Conservation (phyloP, 1,284 basidiomycete genomes). For the Moesziomyces globuligerus region DNA sequence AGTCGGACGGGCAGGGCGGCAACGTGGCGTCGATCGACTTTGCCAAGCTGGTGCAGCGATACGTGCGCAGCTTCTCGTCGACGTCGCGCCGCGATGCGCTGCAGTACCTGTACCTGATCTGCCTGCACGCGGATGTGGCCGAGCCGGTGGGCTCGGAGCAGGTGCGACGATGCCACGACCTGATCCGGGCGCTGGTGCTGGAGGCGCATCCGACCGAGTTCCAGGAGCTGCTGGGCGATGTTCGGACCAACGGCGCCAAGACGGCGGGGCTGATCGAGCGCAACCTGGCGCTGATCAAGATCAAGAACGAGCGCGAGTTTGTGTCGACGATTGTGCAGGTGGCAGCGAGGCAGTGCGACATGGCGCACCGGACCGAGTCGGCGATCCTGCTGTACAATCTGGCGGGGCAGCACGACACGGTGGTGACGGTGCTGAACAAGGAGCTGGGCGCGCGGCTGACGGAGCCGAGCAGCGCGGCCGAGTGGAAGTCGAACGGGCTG, state of each 20-base stretch:
- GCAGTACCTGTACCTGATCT: slow-evolving; percentile 92
- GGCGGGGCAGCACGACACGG: slow-evolving; percentile 88
- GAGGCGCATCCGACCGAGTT: slow-evolving; percentile 78
- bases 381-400: slow-evolving; percentile 96
- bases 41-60: slow-evolving; percentile 88
- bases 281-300: slow-evolving; percentile 79
- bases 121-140: slow-evolving; percentile 77
- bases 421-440: slow-evolving; percentile 86
- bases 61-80: slow-evolving; percentile 88
- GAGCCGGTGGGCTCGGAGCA: slow-evolving; percentile 79
- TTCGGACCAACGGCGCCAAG: slow-evolving; percentile 85
- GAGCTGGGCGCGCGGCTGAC: slow-evolving; percentile 79
- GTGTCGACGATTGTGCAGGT: slow-evolving; percentile 83
- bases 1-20: slow-evolving; percentile 28
- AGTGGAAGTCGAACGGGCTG: slow-evolving; percentile 39
- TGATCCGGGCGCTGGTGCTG: slow-evolving; percentile 87
- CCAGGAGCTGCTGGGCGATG: slow-evolving; percentile 86
- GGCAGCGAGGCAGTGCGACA: slow-evolving; percentile 79
- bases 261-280: slow-evolving; percentile 89
- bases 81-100: slow-evolving; percentile 91
- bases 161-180: slow-evolving; percentile 83
- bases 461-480: slow-evolving; percentile 47
- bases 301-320: slow-evolving; percentile 78
- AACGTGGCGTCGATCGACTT: slow-evolving; percentile 73
- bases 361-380: slow-evolving; percentile 79